Percentiles rank a stretch among this genome's conserved stretches.
Evolutionary conservation across 2,329 filamentous ascomycete species (phyloP).

Genomic region (Sporothrix variecibatus): DNA sequence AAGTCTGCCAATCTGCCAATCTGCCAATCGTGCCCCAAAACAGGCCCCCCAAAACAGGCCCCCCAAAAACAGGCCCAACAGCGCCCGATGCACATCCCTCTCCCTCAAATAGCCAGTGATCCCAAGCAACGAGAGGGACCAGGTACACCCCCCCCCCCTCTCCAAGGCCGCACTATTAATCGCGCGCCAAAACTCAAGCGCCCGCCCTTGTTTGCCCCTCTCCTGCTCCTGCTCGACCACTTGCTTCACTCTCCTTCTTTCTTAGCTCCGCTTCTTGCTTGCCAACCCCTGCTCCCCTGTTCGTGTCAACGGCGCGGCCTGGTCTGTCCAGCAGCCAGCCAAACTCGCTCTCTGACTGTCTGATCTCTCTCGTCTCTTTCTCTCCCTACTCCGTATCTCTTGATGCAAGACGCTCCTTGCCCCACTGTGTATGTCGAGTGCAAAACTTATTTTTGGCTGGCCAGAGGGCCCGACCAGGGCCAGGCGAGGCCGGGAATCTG

Average conservation of each 20-base stretch:
- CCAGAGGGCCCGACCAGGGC: constrained; percentile 12
- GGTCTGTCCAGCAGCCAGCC: background rate
- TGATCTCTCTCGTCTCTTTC: background rate
- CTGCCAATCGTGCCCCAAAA: constrained; percentile 9
- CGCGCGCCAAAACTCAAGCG: constrained; percentile 32
- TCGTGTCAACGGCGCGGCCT: constrained; percentile 9
- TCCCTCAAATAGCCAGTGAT: background rate
- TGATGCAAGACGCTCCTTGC: background rate
- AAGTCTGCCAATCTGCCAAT: constrained; percentile 22
- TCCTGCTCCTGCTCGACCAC: background rate
- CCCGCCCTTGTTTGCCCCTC: constrained; percentile 20
- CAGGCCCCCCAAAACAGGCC: background rate
- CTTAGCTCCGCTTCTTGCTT: background rate
- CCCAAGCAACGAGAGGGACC: background rate
- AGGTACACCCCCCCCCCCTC: constrained; percentile 11
- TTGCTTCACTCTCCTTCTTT: background rate
- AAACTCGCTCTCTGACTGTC: background rate
- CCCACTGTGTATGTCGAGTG: background rate
- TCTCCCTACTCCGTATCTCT: background rate
- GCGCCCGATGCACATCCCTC: background rate
- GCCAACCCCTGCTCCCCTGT: constrained; percentile 9
- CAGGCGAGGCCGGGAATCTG: background rate
- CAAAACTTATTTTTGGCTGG: constrained; percentile 26
- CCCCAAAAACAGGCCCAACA: background rate
- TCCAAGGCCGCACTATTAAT: constrained; percentile 28